Evolutionary conservation across 164 flowering plant genomes (phyloP).

Genomic region (Stephania cephalantha): DNA sequence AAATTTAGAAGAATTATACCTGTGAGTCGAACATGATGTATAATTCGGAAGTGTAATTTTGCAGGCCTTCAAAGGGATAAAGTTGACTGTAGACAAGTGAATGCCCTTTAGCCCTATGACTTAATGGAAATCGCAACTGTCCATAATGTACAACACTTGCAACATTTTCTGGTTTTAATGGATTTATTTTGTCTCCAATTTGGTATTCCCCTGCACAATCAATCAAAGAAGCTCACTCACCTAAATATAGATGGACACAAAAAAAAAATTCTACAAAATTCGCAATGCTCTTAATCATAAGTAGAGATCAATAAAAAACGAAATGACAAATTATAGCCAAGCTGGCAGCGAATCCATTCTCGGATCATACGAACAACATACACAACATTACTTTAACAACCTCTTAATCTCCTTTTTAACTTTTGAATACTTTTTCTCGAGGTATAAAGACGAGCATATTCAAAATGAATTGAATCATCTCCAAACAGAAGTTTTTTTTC

Average conservation of each 20-base stretch:
- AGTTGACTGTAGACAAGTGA: constrained; percentile 77
- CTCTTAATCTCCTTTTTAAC: not conserved
- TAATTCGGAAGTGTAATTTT: constrained; percentile 87
- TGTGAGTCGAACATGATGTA: constrained; percentile 86
- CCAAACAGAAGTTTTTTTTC: not conserved
- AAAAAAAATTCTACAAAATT: not conserved
- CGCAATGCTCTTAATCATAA: not conserved
- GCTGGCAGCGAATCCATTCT: not conserved
- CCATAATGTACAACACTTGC: constrained; percentile 70
- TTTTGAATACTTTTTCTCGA: too few species aligned
- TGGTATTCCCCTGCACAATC: constrained; percentile 69
- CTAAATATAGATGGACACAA: not conserved
- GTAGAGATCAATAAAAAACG: not conserved
- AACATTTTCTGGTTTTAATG: constrained; percentile 56
- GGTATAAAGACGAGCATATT: not conserved
- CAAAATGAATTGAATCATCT: not conserved
- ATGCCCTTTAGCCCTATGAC: constrained; percentile 43
- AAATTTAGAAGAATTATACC: constrained; percentile 31
- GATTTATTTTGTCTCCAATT: constrained; percentile 64
- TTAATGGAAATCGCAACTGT: constrained; percentile 19
- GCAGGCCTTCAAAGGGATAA: constrained; percentile 81
- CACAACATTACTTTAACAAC: not conserved
- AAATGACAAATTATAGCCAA: too few species aligned
- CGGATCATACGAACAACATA: not conserved
- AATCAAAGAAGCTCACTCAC: not conserved